These are phyloP conservation scores for Fonsecaea pedrosoi DNA, from an alignment of 2,329 filamentous ascomycete species.

Conservation along the genomic window DNA sequence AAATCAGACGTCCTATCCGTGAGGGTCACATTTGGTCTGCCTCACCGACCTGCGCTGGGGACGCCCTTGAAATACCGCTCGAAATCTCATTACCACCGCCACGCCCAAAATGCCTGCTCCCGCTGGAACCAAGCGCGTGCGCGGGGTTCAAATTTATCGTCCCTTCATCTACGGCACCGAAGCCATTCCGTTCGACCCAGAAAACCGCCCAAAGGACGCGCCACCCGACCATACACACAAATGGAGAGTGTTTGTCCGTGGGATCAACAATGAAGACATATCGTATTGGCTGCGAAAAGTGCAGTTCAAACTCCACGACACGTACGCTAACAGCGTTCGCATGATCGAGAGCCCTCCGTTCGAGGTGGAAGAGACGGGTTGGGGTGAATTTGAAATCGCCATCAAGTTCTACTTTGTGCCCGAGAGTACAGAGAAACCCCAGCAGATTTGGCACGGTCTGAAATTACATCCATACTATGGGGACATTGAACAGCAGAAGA, in stretches of 20 bases:
- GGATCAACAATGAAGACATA: constrained; percentile 86
- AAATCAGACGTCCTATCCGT: background rate
- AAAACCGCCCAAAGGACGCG: constrained; percentile 74
- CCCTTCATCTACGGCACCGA: constrained; percentile 76
- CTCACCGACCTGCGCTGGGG: background rate
- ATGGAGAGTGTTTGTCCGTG: constrained; percentile 93
- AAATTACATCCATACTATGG: constrained; percentile 87
- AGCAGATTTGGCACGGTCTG: constrained; percentile 92
- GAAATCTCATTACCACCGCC: background rate
- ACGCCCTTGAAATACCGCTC: constrained; percentile 5
- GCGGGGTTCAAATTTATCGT: constrained; percentile 55
- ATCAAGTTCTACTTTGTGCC: constrained; percentile 93
- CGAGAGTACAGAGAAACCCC: constrained; percentile 88
- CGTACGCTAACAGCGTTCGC: constrained; percentile 87
- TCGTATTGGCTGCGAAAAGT: constrained; percentile 96
- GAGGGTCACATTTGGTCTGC: background rate
- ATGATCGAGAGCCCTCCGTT: constrained; percentile 84
- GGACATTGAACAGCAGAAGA: constrained; percentile 75
- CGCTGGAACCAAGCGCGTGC: constrained; percentile 61
- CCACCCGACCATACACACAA: constrained; percentile 94
- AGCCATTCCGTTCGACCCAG: constrained; percentile 77
- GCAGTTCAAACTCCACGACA: constrained; percentile 97
- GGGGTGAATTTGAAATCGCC: constrained; percentile 97
- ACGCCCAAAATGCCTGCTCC: constrained; percentile 57
- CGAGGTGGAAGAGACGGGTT: constrained; percentile 88